Evolutionary conservation across 306 rosid genomes (phyloP).

Genomic region (Geum urbanum): DNA sequence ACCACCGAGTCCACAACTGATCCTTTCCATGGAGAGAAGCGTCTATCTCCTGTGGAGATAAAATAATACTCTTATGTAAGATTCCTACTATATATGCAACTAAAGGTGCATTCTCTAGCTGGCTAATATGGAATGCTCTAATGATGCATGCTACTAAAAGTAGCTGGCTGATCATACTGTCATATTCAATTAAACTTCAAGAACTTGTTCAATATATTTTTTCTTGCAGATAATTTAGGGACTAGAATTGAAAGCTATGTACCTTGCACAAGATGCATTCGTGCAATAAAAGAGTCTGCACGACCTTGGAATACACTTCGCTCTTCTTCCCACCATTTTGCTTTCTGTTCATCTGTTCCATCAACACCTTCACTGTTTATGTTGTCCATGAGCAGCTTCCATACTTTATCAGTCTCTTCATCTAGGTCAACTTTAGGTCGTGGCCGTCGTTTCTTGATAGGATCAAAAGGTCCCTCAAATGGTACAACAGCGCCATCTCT

Average conservation of each 20-base stretch:
- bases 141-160: not conserved
- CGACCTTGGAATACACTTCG: conserved; percentile 81
- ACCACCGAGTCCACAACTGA: conserved; percentile 96
- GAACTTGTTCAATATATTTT: not conserved
- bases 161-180: conserved; percentile 1
- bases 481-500: conserved; percentile 59
- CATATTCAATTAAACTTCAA: not conserved
- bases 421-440: conserved; percentile 94
- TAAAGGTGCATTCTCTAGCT: too few relatives aligned
- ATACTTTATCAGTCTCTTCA: conserved; percentile 84
- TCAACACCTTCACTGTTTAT: conserved; percentile 86
- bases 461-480: conserved; percentile 46
- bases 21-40: conserved; percentile 97
- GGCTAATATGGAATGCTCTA: not conserved
- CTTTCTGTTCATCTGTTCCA: conserved; percentile 80
- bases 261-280: conserved; percentile 99
- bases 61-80: conserved; percentile 10
- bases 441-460: conserved; percentile 59
- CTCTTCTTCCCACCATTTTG: conserved; percentile 98
- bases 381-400: conserved; percentile 85
- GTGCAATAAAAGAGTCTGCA: conserved; percentile 90
- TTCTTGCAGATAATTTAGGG: not conserved
- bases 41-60: conserved; percentile 82
- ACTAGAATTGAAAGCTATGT: conserved; percentile 18
- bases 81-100: too few relatives aligned